Base-by-base conservation (phyloP, 768 basidiomycete genomes). In the Mycena venus region DNA sequence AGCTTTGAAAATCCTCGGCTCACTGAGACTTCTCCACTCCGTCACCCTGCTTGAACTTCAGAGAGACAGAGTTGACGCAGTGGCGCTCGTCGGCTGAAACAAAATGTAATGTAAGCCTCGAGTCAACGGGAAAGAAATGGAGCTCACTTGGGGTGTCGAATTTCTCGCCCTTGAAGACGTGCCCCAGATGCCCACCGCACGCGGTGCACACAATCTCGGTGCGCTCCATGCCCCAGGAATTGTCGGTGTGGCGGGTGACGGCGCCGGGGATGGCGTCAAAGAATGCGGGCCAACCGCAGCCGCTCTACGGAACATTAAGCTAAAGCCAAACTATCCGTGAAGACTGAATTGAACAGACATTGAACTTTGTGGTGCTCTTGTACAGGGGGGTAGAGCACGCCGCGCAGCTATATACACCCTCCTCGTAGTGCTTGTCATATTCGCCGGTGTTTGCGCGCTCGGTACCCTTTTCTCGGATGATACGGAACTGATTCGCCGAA, bases 281-380 rank as follows among this genome's bases (percentile, higher is more conserved):
- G 89, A 98, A 99, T 1, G 97, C 96, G n/a, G 97, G 97, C 97
- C 97, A 99, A 27, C 97, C 97, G 79, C 96, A 98, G 10, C 96
- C 96, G 71, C 95, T 96, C 89, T 89, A 65, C 21, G 56, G 53
- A 36, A 14, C 17, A 40, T 58, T 19, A 21, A 11, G 1, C 58
- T 19, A 25, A 15, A 55, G 40, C 65, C 5, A 63, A 14, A 40
- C 5, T 14, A 11, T 31, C 47, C 42, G 23, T 15, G 14, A 27
- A 66, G 12, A 44, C 11, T 36, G 51, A 68, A 19, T 32, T 59
- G 44, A 62, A 80, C 86, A 34, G 47, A 90, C 89, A 78, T 94
- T 89, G 84, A 98, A 98, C 84, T 98, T 98, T 76, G 96, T 96
- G 31, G 87, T 87, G 79, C 94, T 95, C 87, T 93, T 95, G 87